phyloP scores from a whole-genome alignment of 768 basidiomycete genomes.

The Naganishia randhawae region DNA sequence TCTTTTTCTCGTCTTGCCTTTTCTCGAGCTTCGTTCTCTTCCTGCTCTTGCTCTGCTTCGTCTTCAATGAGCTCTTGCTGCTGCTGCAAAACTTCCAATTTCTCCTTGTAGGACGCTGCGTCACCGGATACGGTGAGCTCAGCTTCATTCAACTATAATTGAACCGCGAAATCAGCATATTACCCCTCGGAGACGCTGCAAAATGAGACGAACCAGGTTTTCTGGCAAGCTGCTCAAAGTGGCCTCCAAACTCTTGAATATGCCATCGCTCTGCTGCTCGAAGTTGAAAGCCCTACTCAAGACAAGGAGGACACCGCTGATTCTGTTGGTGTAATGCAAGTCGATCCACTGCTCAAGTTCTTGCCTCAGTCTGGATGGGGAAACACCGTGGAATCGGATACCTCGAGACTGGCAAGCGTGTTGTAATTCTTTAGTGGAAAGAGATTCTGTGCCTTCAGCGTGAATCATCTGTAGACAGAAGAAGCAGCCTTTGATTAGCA shows the following conservation, averaged over 20 bases:
- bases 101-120: slow-evolving; percentile 88
- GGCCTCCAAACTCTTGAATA: slow-evolving; percentile 77
- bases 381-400: slow-evolving; percentile 80
- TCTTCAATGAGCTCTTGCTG: slow-evolving; percentile 99
- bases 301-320: slow-evolving; percentile 88
- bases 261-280: slow-evolving; percentile 76
- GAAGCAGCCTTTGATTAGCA: slow-evolving; percentile 7
- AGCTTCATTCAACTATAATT: slow-evolving; percentile 80
- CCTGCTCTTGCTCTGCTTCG: slow-evolving; percentile 93
- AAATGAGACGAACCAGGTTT: slow-evolving; percentile 66
- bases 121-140: slow-evolving; percentile 94
- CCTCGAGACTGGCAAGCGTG: slow-evolving; percentile 91
- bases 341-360: slow-evolving; percentile 90
- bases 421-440: slow-evolving; percentile 87
- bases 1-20: slow-evolving; percentile 76
- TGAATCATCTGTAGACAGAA: slow-evolving; percentile 64
- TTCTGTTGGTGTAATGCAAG: slow-evolving; percentile 80
- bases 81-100: slow-evolving; percentile 93
- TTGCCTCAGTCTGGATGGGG: slow-evolving; percentile 80
- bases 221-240: slow-evolving; percentile 90
- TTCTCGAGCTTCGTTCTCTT: slow-evolving; percentile 49
- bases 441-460: slow-evolving; percentile 79
- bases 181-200: not conserved
- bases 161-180: not conserved
- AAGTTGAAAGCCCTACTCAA: slow-evolving; percentile 94